phyloP scores from a whole-genome alignment of 2,329 filamentous ascomycete species.

The Lachnellula arida region DNA sequence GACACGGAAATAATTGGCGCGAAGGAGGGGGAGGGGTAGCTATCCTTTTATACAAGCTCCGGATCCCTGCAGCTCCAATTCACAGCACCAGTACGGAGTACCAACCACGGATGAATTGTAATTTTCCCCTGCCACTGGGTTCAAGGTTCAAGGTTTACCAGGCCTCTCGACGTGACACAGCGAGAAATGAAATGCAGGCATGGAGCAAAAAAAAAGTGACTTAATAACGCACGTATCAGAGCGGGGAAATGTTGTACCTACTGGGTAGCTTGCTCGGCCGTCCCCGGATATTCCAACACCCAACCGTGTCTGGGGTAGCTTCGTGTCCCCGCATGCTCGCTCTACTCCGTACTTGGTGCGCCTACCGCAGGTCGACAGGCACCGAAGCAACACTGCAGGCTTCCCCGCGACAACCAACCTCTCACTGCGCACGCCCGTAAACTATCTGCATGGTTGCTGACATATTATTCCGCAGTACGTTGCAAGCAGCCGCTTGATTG shows the following conservation, averaged over 20 bases:
- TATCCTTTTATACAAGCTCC: constrained; percentile 14
- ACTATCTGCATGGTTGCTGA: not conserved
- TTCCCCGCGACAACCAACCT: not conserved
- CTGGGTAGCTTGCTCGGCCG: not conserved
- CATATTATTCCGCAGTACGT: constrained; percentile 5
- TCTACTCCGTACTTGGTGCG: too few relatives aligned
- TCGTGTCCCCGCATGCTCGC: not conserved
- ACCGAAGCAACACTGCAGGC: not conserved
- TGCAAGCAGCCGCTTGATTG: constrained; percentile 15
- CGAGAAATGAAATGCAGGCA: too few relatives aligned
- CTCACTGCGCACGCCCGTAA: not conserved
- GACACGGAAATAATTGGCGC: not conserved
- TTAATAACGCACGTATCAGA: not conserved
- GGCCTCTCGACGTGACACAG: constrained; percentile 2
- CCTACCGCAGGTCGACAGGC: not conserved
- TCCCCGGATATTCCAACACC: not conserved
- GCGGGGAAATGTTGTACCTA: constrained; percentile 1
- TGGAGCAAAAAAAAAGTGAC: not conserved
- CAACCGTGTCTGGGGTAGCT: not conserved
- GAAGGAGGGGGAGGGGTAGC: constrained; percentile 15
- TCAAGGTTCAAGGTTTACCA: not conserved
- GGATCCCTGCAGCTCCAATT: not conserved
- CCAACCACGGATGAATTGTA: not conserved
- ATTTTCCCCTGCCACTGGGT: not conserved
- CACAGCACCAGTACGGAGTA: not conserved